phyloP scores from a whole-genome alignment of 2,329 filamentous ascomycete genomes.

The Arthrobotrys pseudoclavata region DNA sequence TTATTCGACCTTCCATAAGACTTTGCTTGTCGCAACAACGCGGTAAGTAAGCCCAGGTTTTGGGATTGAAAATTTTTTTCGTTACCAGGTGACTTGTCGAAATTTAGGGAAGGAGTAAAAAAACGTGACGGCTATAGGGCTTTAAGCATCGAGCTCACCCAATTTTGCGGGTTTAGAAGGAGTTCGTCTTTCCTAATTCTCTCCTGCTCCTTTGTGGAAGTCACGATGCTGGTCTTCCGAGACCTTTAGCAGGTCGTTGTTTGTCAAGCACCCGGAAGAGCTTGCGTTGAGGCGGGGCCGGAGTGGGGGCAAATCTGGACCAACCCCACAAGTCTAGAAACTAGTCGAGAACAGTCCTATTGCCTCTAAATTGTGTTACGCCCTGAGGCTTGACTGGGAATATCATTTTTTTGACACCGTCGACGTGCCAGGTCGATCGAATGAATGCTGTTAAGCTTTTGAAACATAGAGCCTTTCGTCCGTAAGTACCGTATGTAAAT shows the following conservation, averaged over 20 bases:
- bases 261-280: background rate
- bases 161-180: conserved; percentile 34
- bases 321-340: conserved; percentile 48
- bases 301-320: conserved; percentile 49
- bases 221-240: conserved; percentile 37
- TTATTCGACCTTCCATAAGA: conserved; percentile 22
- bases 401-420: background rate
- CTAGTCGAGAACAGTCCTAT: conserved; percentile 40
- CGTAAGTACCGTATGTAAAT: background rate
- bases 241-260: conserved; percentile 4
- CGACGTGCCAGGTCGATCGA: conserved; percentile 8
- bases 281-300: conserved; percentile 53
- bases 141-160: conserved; percentile 41
- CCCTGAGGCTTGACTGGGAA: conserved; percentile 1
- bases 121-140: conserved; percentile 49
- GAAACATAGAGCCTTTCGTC: conserved; percentile 6
- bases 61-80: conserved; percentile 39
- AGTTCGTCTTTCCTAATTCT: conserved; percentile 56
- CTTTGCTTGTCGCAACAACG: conserved; percentile 37
- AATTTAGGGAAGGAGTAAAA: conserved; percentile 36
- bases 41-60: conserved; percentile 23
- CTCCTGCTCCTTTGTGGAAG: conserved; percentile 7
- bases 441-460: conserved; percentile 11
- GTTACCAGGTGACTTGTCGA: conserved; percentile 47
- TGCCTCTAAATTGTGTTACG: background rate